Base-by-base conservation (phyloP, 305 asterid genomes). In the Solanum hybrid region DNA sequence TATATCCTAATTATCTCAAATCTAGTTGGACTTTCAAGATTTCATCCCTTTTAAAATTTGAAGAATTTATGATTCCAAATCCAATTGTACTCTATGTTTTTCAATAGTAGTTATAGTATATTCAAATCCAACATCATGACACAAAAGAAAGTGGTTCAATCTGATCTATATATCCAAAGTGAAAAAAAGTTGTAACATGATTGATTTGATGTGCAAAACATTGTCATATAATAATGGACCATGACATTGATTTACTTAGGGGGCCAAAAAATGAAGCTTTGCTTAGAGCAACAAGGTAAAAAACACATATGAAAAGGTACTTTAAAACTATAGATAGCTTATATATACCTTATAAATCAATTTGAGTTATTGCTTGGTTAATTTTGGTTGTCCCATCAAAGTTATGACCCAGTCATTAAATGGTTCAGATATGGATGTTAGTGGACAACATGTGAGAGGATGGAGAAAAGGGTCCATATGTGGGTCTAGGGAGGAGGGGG, bases 381-480 rank as follows among this genome's bases (percentile, higher is more conserved):
- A 86, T 90, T 87, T 76, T 71, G 11, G 89, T 51, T 91, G 93
- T 91, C 91, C 87, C 88, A 92, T 92, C 91, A 89, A 90, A 89
- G 34, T n/a, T 76, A 13, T 69, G 95, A 95, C 92, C 95, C 92
- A 89, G 31, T 69, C 94, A 95, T 93, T 94, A 78, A 93, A 92
- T 93, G 91, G 95, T 86, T 13, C 90, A 91, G 94, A 93, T 92
- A 92, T 88, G 85, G 94, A 89, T 90, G 96, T 90, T 91, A 93
- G 96, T 93, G 95, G 95, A 94, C 93, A 91, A 88, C 95, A 94
- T 93, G 97, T 97, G 96, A 93, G 89, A 88, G 94, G 76, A 92
- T 94, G 95, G 95, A 89, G 91, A 27, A n/a, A 89, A 90, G 96
- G 97, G 94, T 19, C 87, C 87, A 84, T 45, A 10, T 29, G 38